phyloP scores from a whole-genome alignment of 2,329 filamentous ascomycete species.

The Claviceps monticola region DNA sequence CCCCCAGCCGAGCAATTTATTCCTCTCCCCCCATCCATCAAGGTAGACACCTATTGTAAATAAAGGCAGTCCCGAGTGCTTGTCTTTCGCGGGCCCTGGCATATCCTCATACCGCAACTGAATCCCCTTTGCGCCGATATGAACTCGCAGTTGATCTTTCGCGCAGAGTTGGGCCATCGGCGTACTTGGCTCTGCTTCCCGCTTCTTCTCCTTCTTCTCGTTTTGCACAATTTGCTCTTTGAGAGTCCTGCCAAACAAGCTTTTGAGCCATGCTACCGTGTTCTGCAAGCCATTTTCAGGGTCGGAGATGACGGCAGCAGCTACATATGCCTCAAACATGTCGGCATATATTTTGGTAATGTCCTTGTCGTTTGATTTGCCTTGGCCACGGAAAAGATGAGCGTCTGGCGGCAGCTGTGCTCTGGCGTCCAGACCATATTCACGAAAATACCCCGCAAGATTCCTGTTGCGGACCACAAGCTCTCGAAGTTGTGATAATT shows the following conservation, averaged over 20 bases:
- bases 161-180: constrained; percentile 5
- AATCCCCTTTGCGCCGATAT: constrained; percentile 42
- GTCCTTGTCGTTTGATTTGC: constrained; percentile 31
- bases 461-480: constrained; percentile 68
- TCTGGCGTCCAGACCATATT: constrained; percentile 56
- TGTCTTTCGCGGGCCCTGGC: constrained; percentile 37
- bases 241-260: constrained; percentile 58
- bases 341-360: constrained; percentile 67
- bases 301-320: constrained; percentile 59
- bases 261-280: constrained; percentile 57
- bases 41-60: constrained; percentile 53
- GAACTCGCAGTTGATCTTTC: constrained; percentile 18
- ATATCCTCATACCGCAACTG: constrained; percentile 48
- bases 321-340: constrained; percentile 83
- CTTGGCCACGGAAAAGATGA: constrained; percentile 13
- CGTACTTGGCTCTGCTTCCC: background rate
- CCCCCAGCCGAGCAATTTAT: constrained; percentile 48
- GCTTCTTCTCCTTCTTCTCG: constrained; percentile 4
- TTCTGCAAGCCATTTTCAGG: constrained; percentile 44
- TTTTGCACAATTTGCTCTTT: constrained; percentile 33
- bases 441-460: constrained; percentile 51
- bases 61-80: constrained; percentile 36
- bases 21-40: constrained; percentile 53
- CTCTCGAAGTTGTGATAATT: constrained; percentile 64
- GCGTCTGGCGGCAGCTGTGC: constrained; percentile 41